Percentiles rank a stretch among this genome's conserved stretches.
Conservation (phyloP, 1,284 basidiomycete genomes). For the Anthracocystis panici-leucophaei region DNA sequence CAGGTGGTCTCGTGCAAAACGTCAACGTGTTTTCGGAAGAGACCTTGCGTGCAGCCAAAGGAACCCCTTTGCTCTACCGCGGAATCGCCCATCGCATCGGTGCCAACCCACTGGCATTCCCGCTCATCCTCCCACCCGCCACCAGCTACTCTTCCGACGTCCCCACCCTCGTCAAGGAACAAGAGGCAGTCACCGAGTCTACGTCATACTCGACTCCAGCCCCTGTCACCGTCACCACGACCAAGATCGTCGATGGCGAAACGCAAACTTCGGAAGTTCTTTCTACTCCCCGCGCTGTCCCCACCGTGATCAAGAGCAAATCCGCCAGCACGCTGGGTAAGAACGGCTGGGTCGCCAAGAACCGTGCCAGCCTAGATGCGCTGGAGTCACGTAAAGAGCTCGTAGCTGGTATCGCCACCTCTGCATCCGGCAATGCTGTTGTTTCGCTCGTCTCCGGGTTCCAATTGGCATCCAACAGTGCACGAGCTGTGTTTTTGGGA, state of each 20-base stretch:
- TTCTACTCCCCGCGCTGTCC: conserved; percentile 41
- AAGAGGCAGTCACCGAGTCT: conserved; percentile 15
- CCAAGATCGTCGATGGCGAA: conserved; percentile 39
- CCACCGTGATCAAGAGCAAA: conserved; percentile 35
- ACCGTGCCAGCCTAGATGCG: conserved; percentile 38
- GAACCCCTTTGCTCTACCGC: conserved; percentile 76
- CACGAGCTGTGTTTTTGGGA: conserved; percentile 84
- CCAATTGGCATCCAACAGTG: conserved; percentile 81
- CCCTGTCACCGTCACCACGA: conserved; percentile 44
- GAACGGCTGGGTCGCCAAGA: conserved; percentile 46
- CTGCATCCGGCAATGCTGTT: conserved; percentile 18
- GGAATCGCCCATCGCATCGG: conserved; percentile 81
- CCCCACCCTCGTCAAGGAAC: conserved; percentile 72
- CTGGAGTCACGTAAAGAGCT: conserved; percentile 41
- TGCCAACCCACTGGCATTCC: conserved; percentile 83
- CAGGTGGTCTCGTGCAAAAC: conserved; percentile 58
- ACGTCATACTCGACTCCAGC: conserved; percentile 40
- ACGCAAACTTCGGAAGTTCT: conserved; percentile 20
- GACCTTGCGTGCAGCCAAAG: conserved; percentile 73
- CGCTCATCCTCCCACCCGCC: conserved; percentile 81
- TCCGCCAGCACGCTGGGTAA: conserved; percentile 31
- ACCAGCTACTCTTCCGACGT: conserved; percentile 75
- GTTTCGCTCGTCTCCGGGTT: conserved; percentile 83
- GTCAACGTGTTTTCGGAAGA: conserved; percentile 58
- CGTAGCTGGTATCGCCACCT: conserved; percentile 44